Evolutionary conservation across 495 filamentous ascomycete genomes (phyloP).

Genomic region (Staphylotrichum tortipilum): DNA sequence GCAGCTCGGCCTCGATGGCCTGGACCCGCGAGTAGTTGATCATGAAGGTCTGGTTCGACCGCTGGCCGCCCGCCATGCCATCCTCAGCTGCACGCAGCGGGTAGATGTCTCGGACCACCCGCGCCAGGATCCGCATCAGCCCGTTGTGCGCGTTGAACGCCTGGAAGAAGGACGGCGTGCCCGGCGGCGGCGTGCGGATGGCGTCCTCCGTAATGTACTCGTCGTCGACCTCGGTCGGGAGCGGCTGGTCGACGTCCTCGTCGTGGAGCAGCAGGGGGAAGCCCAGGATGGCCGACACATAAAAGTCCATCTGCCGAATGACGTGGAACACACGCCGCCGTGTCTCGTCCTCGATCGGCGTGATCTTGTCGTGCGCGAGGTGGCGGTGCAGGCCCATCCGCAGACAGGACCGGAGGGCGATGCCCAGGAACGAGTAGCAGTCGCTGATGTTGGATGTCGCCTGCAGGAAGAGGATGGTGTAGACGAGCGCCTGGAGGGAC

Average conservation of each 20-base stretch:
- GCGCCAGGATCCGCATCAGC: slow-evolving; percentile 68
- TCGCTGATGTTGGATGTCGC: slow-evolving; percentile 84
- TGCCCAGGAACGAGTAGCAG: slow-evolving; percentile 88
- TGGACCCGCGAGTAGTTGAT: slow-evolving; percentile 83
- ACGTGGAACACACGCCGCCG: slow-evolving; percentile 85
- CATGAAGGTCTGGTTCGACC: slow-evolving; percentile 51
- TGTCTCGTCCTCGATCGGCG: slow-evolving; percentile 75
- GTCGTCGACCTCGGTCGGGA: slow-evolving; percentile 79
- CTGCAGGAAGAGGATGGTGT: slow-evolving; percentile 90
- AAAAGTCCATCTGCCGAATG: slow-evolving; percentile 87
- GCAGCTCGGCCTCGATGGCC: slow-evolving; percentile 82
- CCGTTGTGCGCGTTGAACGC: slow-evolving; percentile 79
- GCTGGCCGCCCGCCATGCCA: slow-evolving; percentile 36
- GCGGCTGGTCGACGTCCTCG: slow-evolving; percentile 87
- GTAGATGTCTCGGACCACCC: slow-evolving; percentile 84
- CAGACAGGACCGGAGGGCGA: slow-evolving; percentile 75
- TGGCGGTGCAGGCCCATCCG: slow-evolving; percentile 84
- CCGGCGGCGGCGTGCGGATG: slow-evolving; percentile 67
- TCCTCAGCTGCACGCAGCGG: slow-evolving; percentile 69
- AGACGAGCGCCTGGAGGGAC: slow-evolving; percentile 78
- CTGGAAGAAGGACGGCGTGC: slow-evolving; percentile 62
- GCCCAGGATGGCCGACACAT: slow-evolving; percentile 81
- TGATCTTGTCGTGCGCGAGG: slow-evolving; percentile 59
- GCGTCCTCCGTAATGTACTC: slow-evolving; percentile 75
- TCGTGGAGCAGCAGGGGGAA: slow-evolving; percentile 76